A percentile compares a stretch with the other conserved stretches of the same genome.
phyloP scores from a whole-genome alignment of 2,329 filamentous ascomycete species.

The Tricladium varicosporioides region DNA sequence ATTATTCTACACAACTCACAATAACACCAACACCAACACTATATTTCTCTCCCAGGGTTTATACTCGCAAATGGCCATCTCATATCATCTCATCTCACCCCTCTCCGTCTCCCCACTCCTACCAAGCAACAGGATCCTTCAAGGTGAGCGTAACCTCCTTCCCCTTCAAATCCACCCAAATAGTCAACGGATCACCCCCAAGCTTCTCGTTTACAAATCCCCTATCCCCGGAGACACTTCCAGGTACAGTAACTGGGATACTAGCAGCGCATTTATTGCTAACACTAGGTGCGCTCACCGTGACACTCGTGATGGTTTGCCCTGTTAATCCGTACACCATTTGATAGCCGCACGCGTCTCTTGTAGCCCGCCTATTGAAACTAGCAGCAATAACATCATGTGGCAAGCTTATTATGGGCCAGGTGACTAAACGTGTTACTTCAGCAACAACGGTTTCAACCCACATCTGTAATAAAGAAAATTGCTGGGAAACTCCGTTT shows the following conservation, averaged over 20 bases:
- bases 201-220: conserved; percentile 39
- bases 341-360: conserved; percentile 17
- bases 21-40: too few species aligned
- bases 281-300: conserved; percentile 41
- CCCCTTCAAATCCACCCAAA: conserved; percentile 46
- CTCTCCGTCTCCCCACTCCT: not conserved
- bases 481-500: conserved; percentile 7
- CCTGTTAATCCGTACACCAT: not conserved
- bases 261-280: conserved; percentile 8
- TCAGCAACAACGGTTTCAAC: conserved; percentile 25
- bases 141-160: not conserved
- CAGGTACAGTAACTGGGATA: conserved; percentile 33
- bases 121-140: conserved; percentile 6
- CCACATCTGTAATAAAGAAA: conserved; percentile 26
- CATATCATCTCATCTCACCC: not conserved
- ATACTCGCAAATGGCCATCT: too few species aligned
- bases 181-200: conserved; percentile 45
- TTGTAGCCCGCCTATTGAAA: conserved; percentile 47
- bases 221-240: not conserved
- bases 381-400: conserved; percentile 39
- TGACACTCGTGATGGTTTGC: conserved; percentile 9
- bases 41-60: too few species aligned
- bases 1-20: too few species aligned
- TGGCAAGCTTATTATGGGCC: conserved; percentile 52
- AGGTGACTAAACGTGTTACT: conserved; percentile 36